Percentiles rank a stretch among this genome's conserved stretches.
Conservation (phyloP, 257 asterid genomes). For the Solanum gandarillasii region DNA sequence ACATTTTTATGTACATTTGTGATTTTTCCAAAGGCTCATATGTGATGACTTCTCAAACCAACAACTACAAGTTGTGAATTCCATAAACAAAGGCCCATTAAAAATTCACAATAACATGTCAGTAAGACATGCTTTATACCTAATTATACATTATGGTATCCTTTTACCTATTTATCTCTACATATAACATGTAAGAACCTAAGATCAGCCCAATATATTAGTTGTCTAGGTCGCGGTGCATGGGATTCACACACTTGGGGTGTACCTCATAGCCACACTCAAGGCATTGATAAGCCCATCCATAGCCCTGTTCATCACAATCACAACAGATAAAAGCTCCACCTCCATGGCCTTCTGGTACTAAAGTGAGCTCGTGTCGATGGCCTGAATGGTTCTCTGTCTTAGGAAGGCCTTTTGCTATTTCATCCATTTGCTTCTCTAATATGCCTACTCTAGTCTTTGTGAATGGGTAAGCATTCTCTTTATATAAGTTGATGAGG, state of each 20-base stretch:
- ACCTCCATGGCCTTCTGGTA: conserved; percentile 60
- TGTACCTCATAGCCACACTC: conserved; percentile 73
- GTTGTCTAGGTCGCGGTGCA: not conserved
- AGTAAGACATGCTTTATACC: not conserved
- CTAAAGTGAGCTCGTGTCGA: conserved; percentile 41
- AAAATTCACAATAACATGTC: not conserved
- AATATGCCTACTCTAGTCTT: conserved; percentile 19
- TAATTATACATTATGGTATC: not conserved
- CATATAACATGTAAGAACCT: not conserved
- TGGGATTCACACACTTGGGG: conserved; percentile 39
- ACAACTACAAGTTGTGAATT: not conserved
- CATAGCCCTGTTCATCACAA: conserved; percentile 74
- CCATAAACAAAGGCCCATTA: not conserved
- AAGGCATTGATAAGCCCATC: conserved; percentile 73
- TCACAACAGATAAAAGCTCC: conserved; percentile 69
- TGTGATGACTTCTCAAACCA: not conserved
- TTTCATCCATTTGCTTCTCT: conserved; percentile 39
- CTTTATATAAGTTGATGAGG: conserved; percentile 44
- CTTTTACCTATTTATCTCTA: not conserved
- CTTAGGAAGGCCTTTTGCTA: conserved; percentile 34
- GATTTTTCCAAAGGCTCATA: not conserved
- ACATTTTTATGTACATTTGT: not conserved
- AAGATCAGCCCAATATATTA: not conserved
- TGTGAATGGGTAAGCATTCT: conserved; percentile 58
- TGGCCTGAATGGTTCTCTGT: conserved; percentile 32